Evolutionary conservation across 192 early-diverging fungal species (phyloP).

Genomic region (Gamsiella multidivaricata): DNA sequence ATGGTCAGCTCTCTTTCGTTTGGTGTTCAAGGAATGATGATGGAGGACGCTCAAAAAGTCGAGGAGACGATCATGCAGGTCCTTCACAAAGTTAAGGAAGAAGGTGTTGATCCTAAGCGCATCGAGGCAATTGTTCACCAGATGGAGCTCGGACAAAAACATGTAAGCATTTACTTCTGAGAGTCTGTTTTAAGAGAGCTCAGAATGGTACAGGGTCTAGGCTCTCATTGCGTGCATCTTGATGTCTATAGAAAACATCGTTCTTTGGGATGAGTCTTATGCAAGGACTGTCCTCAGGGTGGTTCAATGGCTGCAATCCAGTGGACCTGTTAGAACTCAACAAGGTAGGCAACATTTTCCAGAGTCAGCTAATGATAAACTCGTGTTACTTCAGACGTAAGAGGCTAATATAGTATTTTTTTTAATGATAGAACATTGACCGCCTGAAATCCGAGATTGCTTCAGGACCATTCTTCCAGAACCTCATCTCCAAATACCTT

Average conservation of each 20-base stretch:
- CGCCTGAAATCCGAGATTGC: constrained; percentile 71
- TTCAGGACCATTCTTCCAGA: constrained; percentile 77
- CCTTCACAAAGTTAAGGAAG: constrained; percentile 69
- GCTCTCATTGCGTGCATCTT: no score
- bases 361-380: neutral
- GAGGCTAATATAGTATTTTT: no score
- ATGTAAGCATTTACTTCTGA: constrained; percentile 62
- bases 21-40: constrained; percentile 88
- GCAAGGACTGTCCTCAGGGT: constrained; percentile 78
- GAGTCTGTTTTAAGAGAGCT: neutral
- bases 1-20: constrained; percentile 79
- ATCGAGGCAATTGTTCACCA: constrained; percentile 89
- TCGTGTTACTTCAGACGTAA: no score
- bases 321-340: constrained; percentile 84
- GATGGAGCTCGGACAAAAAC: constrained; percentile 90
- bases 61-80: constrained; percentile 78
- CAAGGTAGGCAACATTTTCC: constrained; percentile 57
- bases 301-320: constrained; percentile 91
- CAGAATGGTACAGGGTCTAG: no score
- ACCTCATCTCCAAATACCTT: constrained; percentile 80
- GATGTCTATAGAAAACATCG: constrained; percentile 71
- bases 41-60: constrained; percentile 73
- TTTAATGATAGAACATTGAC: constrained; percentile 77
- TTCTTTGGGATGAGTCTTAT: constrained; percentile 89
- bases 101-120: constrained; percentile 83